These are phyloP conservation scores for Podila horticola DNA, from an alignment of 192 early-diverging fungal species.

Conservation along the genomic window DNA sequence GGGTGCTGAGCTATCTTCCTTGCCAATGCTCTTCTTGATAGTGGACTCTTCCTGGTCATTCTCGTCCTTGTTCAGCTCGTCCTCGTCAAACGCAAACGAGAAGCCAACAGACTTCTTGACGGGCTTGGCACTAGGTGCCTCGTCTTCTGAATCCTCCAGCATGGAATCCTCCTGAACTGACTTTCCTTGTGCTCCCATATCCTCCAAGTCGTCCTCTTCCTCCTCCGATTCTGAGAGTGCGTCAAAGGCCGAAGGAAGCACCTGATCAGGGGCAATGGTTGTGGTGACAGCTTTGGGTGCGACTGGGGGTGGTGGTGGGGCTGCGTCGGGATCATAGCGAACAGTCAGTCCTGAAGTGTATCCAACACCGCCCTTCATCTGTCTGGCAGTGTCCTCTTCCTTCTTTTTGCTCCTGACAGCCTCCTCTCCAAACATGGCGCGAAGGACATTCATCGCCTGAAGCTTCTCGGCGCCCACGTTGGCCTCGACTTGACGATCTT, in stretches of 20 bases:
- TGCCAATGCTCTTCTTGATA: slow-evolving; percentile 12
- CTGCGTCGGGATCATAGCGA: slow-evolving; percentile 64
- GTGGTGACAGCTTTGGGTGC: not conserved
- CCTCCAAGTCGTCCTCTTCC: not conserved
- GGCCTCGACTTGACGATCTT: slow-evolving; percentile 54
- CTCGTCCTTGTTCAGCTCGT: slow-evolving; percentile 18
- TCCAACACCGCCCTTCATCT: slow-evolving; percentile 42
- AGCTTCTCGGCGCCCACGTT: slow-evolving; percentile 55
- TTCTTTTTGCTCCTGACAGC: slow-evolving; percentile 48
- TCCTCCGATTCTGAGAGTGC: slow-evolving; percentile 6
- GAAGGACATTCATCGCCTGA: slow-evolving; percentile 58
- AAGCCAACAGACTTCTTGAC: slow-evolving; percentile 43
- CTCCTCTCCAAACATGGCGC: slow-evolving; percentile 61
- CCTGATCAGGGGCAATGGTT: not conserved
- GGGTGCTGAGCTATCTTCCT: not conserved
- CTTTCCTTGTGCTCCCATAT: not conserved
- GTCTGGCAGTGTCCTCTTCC: slow-evolving; percentile 40
- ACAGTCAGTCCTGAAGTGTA: slow-evolving; percentile 40
- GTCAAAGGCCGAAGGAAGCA: slow-evolving; percentile 19
- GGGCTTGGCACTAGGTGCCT: not conserved
- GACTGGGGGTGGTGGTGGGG: slow-evolving; percentile 33
- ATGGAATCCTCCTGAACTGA: not conserved
- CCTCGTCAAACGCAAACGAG: slow-evolving; percentile 36
- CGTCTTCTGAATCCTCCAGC: not conserved
- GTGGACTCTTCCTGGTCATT: not conserved